A percentile compares a stretch with the other conserved stretches of the same genome.
Evolutionary conservation across 2,329 filamentous ascomycete genomes (phyloP).

Genomic region (Fusarium multiceps): DNA sequence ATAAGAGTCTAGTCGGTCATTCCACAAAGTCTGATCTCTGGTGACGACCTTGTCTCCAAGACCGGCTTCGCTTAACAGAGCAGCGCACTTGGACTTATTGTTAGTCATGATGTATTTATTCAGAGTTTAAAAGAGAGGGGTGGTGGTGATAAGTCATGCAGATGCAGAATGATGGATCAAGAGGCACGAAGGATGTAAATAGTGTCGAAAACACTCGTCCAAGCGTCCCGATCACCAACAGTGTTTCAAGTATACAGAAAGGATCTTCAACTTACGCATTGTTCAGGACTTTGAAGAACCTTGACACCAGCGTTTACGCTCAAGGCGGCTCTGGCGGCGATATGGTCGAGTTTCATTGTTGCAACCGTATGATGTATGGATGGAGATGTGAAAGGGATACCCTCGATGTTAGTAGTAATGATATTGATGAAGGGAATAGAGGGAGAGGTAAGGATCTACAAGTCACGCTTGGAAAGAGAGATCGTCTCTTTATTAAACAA

Average conservation of each 20-base stretch:
- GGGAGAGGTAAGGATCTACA: conserved; percentile 31
- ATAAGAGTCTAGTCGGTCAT: conserved; percentile 50
- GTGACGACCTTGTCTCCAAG: conserved; percentile 48
- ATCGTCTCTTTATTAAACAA: conserved; percentile 18
- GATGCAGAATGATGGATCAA: neutral
- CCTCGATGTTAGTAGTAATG: neutral
- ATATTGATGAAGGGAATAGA: neutral
- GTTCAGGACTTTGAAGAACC: neutral
- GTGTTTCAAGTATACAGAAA: neutral
- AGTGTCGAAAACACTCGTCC: neutral
- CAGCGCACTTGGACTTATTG: conserved; percentile 42
- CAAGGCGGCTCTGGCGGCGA: conserved; percentile 19
- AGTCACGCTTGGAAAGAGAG: conserved; percentile 1
- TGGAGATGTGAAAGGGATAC: neutral
- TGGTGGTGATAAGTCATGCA: neutral
- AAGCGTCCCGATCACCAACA: neutral
- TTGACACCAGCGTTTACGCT: conserved; percentile 8
- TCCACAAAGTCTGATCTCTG: conserved; percentile 45
- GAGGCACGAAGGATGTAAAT: neutral
- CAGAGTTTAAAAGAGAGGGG: neutral
- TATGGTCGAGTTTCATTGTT: conserved; percentile 32
- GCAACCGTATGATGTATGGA: neutral
- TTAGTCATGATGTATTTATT: conserved; percentile 11
- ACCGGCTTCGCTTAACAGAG: conserved; percentile 36
- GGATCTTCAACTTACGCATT: conserved; percentile 29